Percentiles rank a stretch among this genome's conserved stretches.
Conservation (phyloP, 441 rosid genomes). For the Gossypium gossypioides region DNA sequence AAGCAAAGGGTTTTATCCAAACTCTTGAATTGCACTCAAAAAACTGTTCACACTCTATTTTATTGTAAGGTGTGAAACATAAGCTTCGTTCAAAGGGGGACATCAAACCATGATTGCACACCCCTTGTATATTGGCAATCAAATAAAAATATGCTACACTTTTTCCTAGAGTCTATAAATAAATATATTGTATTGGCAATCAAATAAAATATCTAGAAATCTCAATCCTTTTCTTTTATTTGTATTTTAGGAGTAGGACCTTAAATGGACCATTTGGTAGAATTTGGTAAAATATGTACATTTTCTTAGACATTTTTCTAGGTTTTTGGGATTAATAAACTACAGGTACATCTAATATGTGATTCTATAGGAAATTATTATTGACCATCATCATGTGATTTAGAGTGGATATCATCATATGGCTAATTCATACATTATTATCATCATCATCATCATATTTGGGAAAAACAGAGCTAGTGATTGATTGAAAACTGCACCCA, state of each 20-base stretch:
- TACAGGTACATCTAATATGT: slow-evolving; percentile 11
- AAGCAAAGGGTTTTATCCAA: background rate
- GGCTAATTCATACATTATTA: slow-evolving; percentile 14
- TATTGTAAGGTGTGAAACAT: slow-evolving; percentile 37
- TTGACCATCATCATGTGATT: slow-evolving; percentile 33
- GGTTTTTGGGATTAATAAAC: background rate
- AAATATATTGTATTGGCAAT: slow-evolving; percentile 11
- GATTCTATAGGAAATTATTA: slow-evolving; percentile 25
- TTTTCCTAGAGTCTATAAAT: slow-evolving; percentile 15
- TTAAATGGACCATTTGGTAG: too few species aligned
- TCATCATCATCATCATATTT: background rate
- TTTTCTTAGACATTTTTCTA: too few species aligned
- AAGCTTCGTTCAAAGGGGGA: slow-evolving; percentile 37
- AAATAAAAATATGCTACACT: background rate
- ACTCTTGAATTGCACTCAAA: slow-evolving; percentile 37
- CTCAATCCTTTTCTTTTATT: background rate
- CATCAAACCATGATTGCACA: slow-evolving; percentile 38
- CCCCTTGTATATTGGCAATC: slow-evolving; percentile 15
- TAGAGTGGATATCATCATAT: slow-evolving; percentile 22
- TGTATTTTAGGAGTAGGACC: background rate
- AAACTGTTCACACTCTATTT: background rate
- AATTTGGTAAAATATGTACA: too few species aligned
- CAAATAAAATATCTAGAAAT: background rate
- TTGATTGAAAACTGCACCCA: slow-evolving; percentile 14
- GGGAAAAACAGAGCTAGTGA: slow-evolving; percentile 9